These are phyloP conservation scores for Aegilops umbellulata DNA, from an alignment of 176 grass and related monocot genomes.

Conservation along the genomic window DNA sequence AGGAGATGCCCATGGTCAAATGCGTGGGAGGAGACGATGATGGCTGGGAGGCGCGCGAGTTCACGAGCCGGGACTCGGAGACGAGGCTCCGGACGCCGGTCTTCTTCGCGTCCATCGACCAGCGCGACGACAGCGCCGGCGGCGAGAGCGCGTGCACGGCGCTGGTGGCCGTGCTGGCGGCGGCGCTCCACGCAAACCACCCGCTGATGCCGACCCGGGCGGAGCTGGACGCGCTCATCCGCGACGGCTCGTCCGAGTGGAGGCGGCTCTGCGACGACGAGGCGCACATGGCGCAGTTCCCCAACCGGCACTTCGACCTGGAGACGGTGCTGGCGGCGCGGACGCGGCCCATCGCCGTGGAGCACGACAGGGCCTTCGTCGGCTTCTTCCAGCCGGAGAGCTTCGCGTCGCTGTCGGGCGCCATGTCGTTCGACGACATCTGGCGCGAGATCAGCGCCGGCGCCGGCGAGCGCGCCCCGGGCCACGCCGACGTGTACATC, in stretches of 20 bases:
- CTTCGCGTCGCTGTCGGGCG: conserved; percentile 71
- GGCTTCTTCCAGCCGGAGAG: conserved; percentile 97
- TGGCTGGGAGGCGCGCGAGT: conserved; percentile 66
- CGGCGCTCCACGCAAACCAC: conserved; percentile 58
- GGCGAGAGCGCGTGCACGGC: conserved; percentile 98
- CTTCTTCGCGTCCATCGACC: conserved; percentile 97
- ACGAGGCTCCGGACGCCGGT: conserved; percentile 64
- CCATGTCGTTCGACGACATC: conserved; percentile 89
- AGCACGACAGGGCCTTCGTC: conserved; percentile 67
- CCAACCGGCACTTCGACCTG: conserved; percentile 92
- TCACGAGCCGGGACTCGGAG: conserved; percentile 76
- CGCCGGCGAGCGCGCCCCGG: background rate
- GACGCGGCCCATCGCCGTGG: conserved; percentile 55
- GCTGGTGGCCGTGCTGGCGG: conserved; percentile 75
- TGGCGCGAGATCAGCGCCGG: conserved; percentile 61
- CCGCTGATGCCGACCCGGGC: conserved; percentile 50
- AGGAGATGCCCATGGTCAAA: conserved; percentile 34
- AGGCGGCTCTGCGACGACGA: conserved; percentile 59
- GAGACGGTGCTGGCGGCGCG: conserved; percentile 75
- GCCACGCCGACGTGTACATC: conserved; percentile 56
- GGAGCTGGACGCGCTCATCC: conserved; percentile 74
- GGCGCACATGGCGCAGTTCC: conserved; percentile 58
- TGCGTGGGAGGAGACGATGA: conserved; percentile 41
- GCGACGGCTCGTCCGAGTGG: conserved; percentile 92
- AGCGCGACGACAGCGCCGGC: conserved; percentile 81